Base-by-base conservation (phyloP, 371 early-diverging fungal genomes). In the Mucor indicus region DNA sequence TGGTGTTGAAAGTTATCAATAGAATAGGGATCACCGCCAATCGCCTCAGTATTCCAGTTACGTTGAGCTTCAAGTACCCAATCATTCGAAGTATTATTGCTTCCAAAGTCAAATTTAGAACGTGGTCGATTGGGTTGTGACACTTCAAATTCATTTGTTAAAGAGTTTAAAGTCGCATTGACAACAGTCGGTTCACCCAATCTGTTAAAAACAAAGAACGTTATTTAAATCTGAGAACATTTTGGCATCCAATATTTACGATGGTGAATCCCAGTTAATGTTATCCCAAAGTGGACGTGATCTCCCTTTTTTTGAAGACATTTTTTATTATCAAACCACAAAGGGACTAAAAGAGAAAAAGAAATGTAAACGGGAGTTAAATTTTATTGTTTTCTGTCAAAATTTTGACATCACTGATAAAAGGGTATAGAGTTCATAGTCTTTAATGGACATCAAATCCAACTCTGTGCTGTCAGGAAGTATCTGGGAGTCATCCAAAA, bases 111-210 rank as follows among this genome's bases (percentile, higher is more conserved):
- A 27, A 57, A 57, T 10, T 51, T 57, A 5, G 57, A 57, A 2
- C 43, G 51, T 27, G 46, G 1, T 12, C 13, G 22, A 1, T 19
- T 24, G 10, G 44, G 33, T 25, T 41, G 30, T 27, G 44, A 17
- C 2, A 61, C 32, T 19, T 61, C 52, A 24, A 55, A 55, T 23
- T 61, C 52, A 21, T 61, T 50, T 20, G 61, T 55, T 1, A 46
- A 10, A 7, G 42, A 19, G 11, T 61, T 51, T 2, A 61, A 32
- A 3, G 48, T 61, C 0, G 56, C 61, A 25, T 50, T 50, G 7
- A 61, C 49, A 22, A 51, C 51, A 29, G 48, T 19, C 17, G 61
- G 27, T 1, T 36, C 36, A 11, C 23, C 33, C 25, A 23, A 27
- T 21, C 55, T 55, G 27, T 17, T 21, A 38, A 3, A 11, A 7